These are phyloP conservation scores for Eleusine indica DNA, from an alignment of 176 grass and related monocot species.

Conservation along the genomic window DNA sequence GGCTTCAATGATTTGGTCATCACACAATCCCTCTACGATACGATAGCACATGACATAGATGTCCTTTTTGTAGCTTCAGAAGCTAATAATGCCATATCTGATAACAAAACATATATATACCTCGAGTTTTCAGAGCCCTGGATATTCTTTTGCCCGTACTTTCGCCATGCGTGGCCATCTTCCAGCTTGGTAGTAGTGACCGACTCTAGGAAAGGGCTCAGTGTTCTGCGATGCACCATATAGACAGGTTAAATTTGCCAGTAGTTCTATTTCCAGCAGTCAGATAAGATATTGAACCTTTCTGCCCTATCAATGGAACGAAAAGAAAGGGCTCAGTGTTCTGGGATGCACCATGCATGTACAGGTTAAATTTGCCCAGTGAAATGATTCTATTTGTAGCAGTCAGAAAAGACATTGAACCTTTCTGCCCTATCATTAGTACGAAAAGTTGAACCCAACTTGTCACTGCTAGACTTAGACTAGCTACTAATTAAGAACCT, in stretches of 20 bases:
- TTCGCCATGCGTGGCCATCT: slow-evolving; percentile 71
- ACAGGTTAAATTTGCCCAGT: background rate
- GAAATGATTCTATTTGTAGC: background rate
- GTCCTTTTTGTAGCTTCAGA: background rate
- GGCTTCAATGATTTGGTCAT: background rate
- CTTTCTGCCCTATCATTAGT: slow-evolving; percentile 16
- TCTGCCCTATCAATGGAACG: background rate
- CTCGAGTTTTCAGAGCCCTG: slow-evolving; percentile 51
- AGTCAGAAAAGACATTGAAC: background rate
- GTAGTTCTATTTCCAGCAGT: background rate
- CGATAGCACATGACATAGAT: background rate
- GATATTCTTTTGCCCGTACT: slow-evolving; percentile 85
- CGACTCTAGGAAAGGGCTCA: slow-evolving; percentile 40
- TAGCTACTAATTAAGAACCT: background rate
- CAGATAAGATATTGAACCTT: background rate
- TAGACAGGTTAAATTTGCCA: background rate
- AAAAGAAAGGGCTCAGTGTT: slow-evolving; percentile 47
- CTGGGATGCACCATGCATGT: slow-evolving; percentile 34
- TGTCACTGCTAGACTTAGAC: background rate
- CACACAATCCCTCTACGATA: background rate
- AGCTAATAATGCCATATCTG: background rate
- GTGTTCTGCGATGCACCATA: slow-evolving; percentile 48
- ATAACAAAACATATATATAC: background rate
- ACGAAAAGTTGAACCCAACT: slow-evolving; percentile 32
- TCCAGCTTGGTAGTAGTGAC: slow-evolving; percentile 26